Evolutionary conservation across 768 basidiomycete genomes (phyloP), one percentile per base, ranked within the genome.

Genomic region (Xerocomus spinulosus): DNA sequence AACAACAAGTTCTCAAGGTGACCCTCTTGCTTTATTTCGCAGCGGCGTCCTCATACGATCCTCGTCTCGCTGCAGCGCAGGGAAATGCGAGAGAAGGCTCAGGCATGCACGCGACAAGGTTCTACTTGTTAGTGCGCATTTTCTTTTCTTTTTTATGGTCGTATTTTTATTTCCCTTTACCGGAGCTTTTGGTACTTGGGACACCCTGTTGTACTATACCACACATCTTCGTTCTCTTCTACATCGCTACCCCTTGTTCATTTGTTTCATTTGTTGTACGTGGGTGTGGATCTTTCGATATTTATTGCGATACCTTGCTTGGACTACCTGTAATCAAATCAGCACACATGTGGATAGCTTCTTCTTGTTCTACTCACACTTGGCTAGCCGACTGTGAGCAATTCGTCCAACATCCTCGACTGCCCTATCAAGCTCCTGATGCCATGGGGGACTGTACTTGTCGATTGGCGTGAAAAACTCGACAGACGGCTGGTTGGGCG

Each of bases 381-480:
- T 63, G 26, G 57, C 60, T 60, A 89, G 55, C 48, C 90, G 73
- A 57, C 79, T 82, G 68, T 82, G 80, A 17, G 89, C 92, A 50
- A 95, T 94, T 50, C 61, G 66, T 24, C 85, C 85, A 9, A 94
- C 73, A 59, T 90, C 90, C 29, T 60, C 64, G 21, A 94, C 70
- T 0, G 91, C 92, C 48, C 92, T 77, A 44, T 73, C 67, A 50
- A 92, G 69, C 66, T 95, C 92, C 8, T 57, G 55, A 38, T 49
- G 63, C 92, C 92, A 94, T 41, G 66, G 73, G 4, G 65, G 66
- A 20, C 73, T 66, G 6, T 61, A 66, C 9, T 61, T 57, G 26
- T 72, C 67, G 17, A 83, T 52, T 0, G 68, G 63, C 14, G 34
- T 50, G 20, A 83, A 57, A 18, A 52, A 66, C 9, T 65, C 68